Evolutionary conservation across 2,329 filamentous ascomycete genomes (phyloP).

Genomic region (Eutypa lata): DNA sequence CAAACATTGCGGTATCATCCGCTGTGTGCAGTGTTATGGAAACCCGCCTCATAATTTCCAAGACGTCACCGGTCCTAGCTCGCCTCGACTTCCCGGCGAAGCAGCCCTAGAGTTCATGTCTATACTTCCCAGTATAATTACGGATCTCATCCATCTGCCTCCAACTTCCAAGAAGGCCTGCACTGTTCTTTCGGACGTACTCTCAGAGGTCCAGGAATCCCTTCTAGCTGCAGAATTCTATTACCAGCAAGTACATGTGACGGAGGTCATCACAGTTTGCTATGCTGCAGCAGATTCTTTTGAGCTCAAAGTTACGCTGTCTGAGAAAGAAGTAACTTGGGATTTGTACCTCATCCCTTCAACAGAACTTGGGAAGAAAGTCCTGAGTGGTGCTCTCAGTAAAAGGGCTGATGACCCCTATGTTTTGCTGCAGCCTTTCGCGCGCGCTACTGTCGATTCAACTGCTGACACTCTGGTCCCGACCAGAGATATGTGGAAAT

Average conservation of each 20-base stretch:
- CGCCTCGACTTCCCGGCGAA: slow-evolving; percentile 13
- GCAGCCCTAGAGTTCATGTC: slow-evolving; percentile 19
- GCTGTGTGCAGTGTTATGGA: slow-evolving; percentile 35
- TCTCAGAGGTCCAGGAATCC: too few relatives aligned
- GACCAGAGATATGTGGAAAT: slow-evolving; percentile 3
- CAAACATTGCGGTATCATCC: slow-evolving; percentile 30
- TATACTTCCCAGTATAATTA: slow-evolving; percentile 17
- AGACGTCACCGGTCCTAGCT: slow-evolving; percentile 4
- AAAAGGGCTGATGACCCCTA: background rate
- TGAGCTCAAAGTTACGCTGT: slow-evolving; percentile 17
- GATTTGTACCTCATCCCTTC: slow-evolving; percentile 20
- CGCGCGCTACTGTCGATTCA: slow-evolving; percentile 5
- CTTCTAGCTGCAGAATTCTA: slow-evolving; percentile 18
- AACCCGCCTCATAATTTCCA: slow-evolving; percentile 35
- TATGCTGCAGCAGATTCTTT: slow-evolving; percentile 19
- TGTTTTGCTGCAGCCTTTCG: slow-evolving; percentile 13
- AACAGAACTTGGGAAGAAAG: slow-evolving; percentile 1
- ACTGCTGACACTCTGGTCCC: slow-evolving; percentile 4
- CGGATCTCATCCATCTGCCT: slow-evolving; percentile 4
- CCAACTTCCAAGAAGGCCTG: too few relatives aligned
- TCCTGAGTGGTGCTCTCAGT: background rate
- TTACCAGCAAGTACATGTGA: slow-evolving; percentile 19
- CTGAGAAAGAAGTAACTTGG: slow-evolving; percentile 19
- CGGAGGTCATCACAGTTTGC: slow-evolving; percentile 22
- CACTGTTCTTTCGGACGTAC: too few relatives aligned